Conservation (phyloP, 2,329 filamentous ascomycete species). For the Aspergillus niger region DNA sequence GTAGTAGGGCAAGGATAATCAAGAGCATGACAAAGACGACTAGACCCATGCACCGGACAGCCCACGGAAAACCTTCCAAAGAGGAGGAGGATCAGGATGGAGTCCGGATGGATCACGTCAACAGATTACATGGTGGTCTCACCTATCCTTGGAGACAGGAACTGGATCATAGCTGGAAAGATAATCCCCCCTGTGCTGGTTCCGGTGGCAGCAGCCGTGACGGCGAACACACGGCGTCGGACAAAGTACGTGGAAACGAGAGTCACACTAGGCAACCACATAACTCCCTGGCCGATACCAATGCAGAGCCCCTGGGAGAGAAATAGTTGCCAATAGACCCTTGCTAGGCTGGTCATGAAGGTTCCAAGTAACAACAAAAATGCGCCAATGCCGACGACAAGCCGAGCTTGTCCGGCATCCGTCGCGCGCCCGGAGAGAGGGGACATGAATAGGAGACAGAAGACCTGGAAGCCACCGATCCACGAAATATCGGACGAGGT, state of each 20-base stretch:
- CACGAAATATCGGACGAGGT: conserved; percentile 46
- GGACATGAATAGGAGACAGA: conserved; percentile 48
- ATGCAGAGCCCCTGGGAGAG: conserved; percentile 48
- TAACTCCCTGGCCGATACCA: conserved; percentile 45
- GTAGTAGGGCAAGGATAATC: conserved; percentile 34
- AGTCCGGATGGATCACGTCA: no score
- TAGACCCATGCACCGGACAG: conserved; percentile 51
- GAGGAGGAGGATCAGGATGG: no score
- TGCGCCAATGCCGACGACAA: conserved; percentile 29
- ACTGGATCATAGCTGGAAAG: conserved; percentile 47
- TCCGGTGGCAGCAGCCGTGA: conserved; percentile 41
- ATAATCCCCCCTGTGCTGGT: conserved; percentile 46
- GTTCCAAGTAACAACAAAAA: conserved; percentile 45
- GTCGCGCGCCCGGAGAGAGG: conserved; percentile 45
- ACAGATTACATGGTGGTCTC: background rate
- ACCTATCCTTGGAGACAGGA: conserved; percentile 40
- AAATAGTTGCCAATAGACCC: conserved; percentile 52
- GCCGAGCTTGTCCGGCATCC: conserved; percentile 46
- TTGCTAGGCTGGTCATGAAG: conserved; percentile 50
- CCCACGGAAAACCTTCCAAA: conserved; percentile 47
- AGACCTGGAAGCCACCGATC: conserved; percentile 52
- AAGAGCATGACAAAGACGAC: conserved; percentile 43
- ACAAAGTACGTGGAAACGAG: conserved; percentile 46
- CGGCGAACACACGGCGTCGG: conserved; percentile 39
- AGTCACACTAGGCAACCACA: conserved; percentile 44